phyloP scores from a whole-genome alignment of 2,329 filamentous ascomycete genomes.

The Colletotrichum melonis region DNA sequence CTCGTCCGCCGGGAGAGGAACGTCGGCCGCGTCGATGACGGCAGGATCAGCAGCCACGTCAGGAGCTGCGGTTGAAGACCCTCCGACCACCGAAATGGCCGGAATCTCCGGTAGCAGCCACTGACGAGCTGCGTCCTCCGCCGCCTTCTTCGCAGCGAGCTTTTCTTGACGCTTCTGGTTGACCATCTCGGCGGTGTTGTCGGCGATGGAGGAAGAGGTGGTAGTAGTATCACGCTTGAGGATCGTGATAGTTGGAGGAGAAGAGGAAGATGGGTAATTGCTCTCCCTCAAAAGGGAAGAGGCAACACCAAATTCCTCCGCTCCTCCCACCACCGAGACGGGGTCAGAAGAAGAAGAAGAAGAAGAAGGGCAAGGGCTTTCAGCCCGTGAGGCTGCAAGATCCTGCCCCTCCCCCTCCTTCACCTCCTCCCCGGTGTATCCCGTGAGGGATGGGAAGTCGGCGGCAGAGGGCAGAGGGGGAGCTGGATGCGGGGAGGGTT shows the following conservation, averaged over 20 bases:
- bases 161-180: not conserved
- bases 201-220: not conserved
- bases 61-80: not conserved
- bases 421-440: not conserved
- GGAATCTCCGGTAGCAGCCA: not conserved
- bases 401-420: not conserved
- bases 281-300: not conserved
- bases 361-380: not conserved
- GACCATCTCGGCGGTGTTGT: constrained; percentile 1
- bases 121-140: not conserved
- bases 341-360: not conserved
- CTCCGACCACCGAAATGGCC: not conserved
- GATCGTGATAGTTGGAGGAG: not conserved
- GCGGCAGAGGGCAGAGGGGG: not conserved
- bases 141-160: constrained; percentile 14
- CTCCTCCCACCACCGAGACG: not conserved
- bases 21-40: not conserved
- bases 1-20: not conserved
- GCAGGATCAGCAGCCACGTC: not conserved
- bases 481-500: not conserved
- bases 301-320: not conserved
- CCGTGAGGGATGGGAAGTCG: not conserved
- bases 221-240: not conserved
- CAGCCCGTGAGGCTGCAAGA: not conserved
- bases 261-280: not conserved